Evolutionary conservation across 495 filamentous ascomycete species (phyloP).

Genomic region (Amniculicola lignicola): DNA sequence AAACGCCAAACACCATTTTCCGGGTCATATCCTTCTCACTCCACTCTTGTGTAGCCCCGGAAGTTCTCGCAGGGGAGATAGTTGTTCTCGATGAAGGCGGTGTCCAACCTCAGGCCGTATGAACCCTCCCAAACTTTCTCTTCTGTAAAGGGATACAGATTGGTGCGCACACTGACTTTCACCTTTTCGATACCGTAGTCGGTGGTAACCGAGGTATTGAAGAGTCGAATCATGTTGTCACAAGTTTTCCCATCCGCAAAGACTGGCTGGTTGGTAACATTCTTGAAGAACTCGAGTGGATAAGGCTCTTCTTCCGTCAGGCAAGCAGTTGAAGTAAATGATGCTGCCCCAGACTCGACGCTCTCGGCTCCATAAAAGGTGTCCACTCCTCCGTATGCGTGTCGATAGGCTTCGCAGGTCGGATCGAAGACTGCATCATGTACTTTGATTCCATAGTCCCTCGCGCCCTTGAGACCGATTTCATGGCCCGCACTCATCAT

Average conservation of each 20-base stretch:
- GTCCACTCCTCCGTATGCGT: slow-evolving; percentile 11
- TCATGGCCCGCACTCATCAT: slow-evolving; percentile 25
- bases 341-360: slow-evolving; percentile 13
- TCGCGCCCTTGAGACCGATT: slow-evolving; percentile 20
- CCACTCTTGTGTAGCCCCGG: slow-evolving; percentile 14
- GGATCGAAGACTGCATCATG: slow-evolving; percentile 25
- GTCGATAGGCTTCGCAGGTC: slow-evolving; percentile 22
- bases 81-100: slow-evolving; percentile 30
- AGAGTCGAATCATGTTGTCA: slow-evolving; percentile 31
- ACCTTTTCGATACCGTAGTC: slow-evolving; percentile 7
- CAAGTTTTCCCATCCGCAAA: slow-evolving; percentile 31
- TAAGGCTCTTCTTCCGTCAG: slow-evolving; percentile 13
- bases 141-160: slow-evolving; percentile 8
- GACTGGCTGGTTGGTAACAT: slow-evolving; percentile 25
- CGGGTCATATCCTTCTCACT: background rate
- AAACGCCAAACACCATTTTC: no score
- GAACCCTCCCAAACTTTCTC: slow-evolving; percentile 23
- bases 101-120: slow-evolving; percentile 25
- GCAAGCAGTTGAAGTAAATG: slow-evolving; percentile 8
- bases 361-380: slow-evolving; percentile 23
- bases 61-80: slow-evolving; percentile 28
- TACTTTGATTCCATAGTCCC: slow-evolving; percentile 19
- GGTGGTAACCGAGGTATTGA: slow-evolving; percentile 25
- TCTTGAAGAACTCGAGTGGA: slow-evolving; percentile 27
- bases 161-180: slow-evolving; percentile 13